phyloP scores from a whole-genome alignment of 164 flowering plant genomes.

The Aristolochia contorta region DNA sequence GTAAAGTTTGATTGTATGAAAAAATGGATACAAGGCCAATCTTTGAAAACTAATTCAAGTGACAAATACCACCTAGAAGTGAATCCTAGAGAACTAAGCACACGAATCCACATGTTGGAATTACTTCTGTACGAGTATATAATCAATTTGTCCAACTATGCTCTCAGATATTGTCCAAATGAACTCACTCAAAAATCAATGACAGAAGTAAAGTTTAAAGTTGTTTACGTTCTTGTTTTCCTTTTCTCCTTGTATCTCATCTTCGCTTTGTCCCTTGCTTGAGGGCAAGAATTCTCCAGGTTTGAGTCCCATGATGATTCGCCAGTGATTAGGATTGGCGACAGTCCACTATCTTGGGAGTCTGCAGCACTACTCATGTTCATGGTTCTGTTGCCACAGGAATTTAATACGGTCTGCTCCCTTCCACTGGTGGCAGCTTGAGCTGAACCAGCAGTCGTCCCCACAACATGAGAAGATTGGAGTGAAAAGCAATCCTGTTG shows the following conservation, averaged over 20 bases:
- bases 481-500: conserved; percentile 29
- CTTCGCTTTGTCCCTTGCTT: conserved; percentile 63
- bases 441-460: conserved; percentile 17
- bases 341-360: conserved; percentile 66
- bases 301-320: conserved; percentile 61
- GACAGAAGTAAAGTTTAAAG: neutral
- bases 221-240: conserved; percentile 50
- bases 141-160: too few species aligned
- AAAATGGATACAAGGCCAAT: too few species aligned
- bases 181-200: neutral
- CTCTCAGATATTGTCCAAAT: too few species aligned
- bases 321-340: conserved; percentile 36
- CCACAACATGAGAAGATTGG: conserved; percentile 28
- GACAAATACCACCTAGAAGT: too few species aligned
- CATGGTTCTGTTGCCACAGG: conserved; percentile 27
- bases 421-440: conserved; percentile 22
- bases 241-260: conserved; percentile 81
- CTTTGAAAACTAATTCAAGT: too few species aligned
- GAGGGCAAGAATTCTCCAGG: conserved; percentile 39
- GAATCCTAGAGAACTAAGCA: too few species aligned
- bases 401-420: conserved; percentile 24
- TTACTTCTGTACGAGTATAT: too few species aligned
- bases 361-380: conserved; percentile 43
- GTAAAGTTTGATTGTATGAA: too few species aligned
- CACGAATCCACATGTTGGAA: too few species aligned